Base-by-base conservation (phyloP, 805 yeast species). In the Teunomyces kruisii region DNA sequence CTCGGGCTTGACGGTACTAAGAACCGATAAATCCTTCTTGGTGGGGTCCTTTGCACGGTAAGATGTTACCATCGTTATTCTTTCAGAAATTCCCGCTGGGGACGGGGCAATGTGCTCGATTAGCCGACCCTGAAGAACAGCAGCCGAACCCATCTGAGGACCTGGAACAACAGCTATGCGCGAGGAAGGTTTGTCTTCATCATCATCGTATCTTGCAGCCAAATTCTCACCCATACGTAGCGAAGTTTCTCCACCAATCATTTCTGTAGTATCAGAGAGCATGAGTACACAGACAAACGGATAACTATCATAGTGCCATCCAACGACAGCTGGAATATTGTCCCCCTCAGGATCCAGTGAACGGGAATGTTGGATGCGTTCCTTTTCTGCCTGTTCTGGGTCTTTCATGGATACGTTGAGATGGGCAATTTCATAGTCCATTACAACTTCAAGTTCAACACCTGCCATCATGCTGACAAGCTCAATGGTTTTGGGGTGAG, bases 241-340 rank as follows among this genome's bases (percentile, higher is more conserved):
- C 24, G 76, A 68, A 2, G 84, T 79, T 56, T 80, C 85, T 40
- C 85, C 85, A 24, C 85, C 85, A 57, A 75, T 65, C 84, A 80
- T 80, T 37, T 68, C 61, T 2, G 74, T 51, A 7, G 86, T 81
- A 55, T 80, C 84, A 26, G 80, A 74, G 37, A 81, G 56, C 86
- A 81, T 81, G 48, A 80, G 67, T 12, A 81, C 86, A 61, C 84
- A 81, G 14, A 80, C 85, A 56, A 79, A 79, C 12, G 84, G 85
- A 45, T 79, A 80, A n/a, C 81, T 73, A 56, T 81, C 86, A 43
- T 67, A 59, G 65, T 81, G 86, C 86, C 86, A 81, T 26, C 79
- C 78, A 29, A 80, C 83, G 35, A 80, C 71, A 16, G 81, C 83
- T 9, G 80, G 80, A 40, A 78, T 68, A 15, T 60, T 56, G 29